These are phyloP conservation scores for Chimonanthus salicifolius DNA, from an alignment of 164 flowering plant genomes.

Conservation along the genomic window DNA sequence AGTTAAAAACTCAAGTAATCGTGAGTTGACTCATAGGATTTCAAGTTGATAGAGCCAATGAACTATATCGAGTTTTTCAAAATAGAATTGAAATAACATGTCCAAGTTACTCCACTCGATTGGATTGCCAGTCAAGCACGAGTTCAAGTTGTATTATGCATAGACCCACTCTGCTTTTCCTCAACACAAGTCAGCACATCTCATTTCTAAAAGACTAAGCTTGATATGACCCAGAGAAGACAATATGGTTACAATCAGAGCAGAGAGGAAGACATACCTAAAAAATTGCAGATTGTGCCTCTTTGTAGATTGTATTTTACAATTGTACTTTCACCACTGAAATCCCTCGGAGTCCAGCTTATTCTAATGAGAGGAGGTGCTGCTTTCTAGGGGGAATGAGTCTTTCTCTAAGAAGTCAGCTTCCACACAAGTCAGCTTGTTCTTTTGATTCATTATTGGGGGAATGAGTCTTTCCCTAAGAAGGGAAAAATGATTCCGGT, in stretches of 20 bases:
- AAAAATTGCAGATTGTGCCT: neutral
- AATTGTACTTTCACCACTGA: neutral
- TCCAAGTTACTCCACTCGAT: too few relatives aligned
- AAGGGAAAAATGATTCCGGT: neutral
- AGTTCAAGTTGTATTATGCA: neutral
- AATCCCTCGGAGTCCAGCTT: neutral
- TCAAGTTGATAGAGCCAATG: too few relatives aligned
- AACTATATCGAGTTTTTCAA: too few relatives aligned
- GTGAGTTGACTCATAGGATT: too few relatives aligned
- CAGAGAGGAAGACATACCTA: neutral
- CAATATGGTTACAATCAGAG: neutral
- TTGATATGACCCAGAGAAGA: neutral
- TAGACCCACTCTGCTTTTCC: neutral
- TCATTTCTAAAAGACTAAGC: neutral
- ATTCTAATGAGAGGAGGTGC: neutral
- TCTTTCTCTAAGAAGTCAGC: neutral
- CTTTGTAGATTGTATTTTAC: neutral
- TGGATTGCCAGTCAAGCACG: neutral
- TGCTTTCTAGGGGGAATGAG: neutral
- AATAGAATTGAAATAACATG: too few relatives aligned
- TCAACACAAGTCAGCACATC: neutral
- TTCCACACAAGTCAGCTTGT: too few relatives aligned
- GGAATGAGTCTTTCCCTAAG: neutral
- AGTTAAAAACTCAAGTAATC: too few relatives aligned
- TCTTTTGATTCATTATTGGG: neutral